Evolutionary conservation across 257 asterid genomes (phyloP).

Genomic region (Paraleonurus japonicus): DNA sequence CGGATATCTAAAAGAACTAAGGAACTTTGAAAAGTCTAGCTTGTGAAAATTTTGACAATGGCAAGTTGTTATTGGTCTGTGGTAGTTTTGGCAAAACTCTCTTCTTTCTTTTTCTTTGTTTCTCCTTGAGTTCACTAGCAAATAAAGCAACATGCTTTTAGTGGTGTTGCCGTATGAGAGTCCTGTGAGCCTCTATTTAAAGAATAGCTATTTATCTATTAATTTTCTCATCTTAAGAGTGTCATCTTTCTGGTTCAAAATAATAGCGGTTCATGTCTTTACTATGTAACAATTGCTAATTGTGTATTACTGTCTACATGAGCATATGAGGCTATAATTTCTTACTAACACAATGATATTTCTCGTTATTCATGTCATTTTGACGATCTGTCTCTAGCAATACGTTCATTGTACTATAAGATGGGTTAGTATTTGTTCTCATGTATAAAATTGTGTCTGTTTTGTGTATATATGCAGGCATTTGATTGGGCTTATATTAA

Average conservation of each 20-base stretch:
- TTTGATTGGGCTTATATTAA: slow-evolving; percentile 94
- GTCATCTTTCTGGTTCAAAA: slow-evolving; percentile 2
- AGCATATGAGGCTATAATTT: background rate
- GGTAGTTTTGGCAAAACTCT: background rate
- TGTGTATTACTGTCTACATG: background rate
- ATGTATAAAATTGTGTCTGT: background rate
- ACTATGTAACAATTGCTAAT: background rate
- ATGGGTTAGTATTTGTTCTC: background rate
- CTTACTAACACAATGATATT: background rate
- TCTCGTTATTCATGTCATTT: background rate
- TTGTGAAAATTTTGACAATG: background rate
- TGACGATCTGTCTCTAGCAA: background rate
- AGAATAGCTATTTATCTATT: background rate
- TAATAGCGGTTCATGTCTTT: background rate
- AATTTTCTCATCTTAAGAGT: background rate
- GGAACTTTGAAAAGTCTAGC: background rate
- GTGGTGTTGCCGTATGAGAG: background rate
- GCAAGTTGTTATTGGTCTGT: background rate
- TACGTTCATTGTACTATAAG: background rate
- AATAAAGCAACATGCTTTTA: background rate
- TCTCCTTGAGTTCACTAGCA: background rate
- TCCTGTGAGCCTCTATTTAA: background rate
- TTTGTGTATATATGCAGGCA: slow-evolving; percentile 52
- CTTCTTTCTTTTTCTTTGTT: background rate
- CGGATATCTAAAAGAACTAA: background rate